Evolutionary conservation across 192 early-diverging fungal species (phyloP).

Genomic region (Thamnidium elegans): DNA sequence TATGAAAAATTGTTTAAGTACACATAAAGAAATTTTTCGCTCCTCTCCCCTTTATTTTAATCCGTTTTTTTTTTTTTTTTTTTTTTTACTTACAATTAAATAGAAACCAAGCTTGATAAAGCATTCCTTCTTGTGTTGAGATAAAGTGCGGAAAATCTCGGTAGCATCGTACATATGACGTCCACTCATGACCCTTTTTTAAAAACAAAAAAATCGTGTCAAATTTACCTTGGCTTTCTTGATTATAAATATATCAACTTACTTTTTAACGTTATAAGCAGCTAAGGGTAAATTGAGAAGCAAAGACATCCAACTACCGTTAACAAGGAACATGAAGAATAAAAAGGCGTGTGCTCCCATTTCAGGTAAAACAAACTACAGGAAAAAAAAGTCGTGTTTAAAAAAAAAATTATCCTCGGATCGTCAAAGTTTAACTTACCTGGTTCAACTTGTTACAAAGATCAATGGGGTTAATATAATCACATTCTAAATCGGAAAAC

Average conservation of each 20-base stretch:
- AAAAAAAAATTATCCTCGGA: not conserved
- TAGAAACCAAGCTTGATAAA: constrained; percentile 98
- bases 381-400: not conserved
- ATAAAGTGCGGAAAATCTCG: constrained; percentile 94
- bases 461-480: constrained; percentile 99
- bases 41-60: not conserved
- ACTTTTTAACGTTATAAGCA: constrained; percentile 87
- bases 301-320: constrained; percentile 85
- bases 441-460: constrained; percentile 94
- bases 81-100: constrained; percentile 58
- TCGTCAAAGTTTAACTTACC: constrained; percentile 44
- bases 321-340: constrained; percentile 78
- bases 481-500: constrained; percentile 79
- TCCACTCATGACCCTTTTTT: constrained; percentile 74
- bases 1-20: constrained; percentile 2
- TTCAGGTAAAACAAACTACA: constrained; percentile 93
- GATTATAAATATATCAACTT: constrained; percentile 27
- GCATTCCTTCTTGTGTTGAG: constrained; percentile 92
- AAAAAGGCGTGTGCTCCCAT: constrained; percentile 82
- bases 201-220: not conserved
- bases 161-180: constrained; percentile 97
- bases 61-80: not conserved
- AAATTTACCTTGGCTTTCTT: not conserved
- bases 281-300: constrained; percentile 84
- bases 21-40: too few relatives aligned